A percentile compares a stretch with the other conserved stretches of the same genome.
phyloP scores from a whole-genome alignment of 2,329 filamentous ascomycete species.

The Hymenoscyphus salicellus region DNA sequence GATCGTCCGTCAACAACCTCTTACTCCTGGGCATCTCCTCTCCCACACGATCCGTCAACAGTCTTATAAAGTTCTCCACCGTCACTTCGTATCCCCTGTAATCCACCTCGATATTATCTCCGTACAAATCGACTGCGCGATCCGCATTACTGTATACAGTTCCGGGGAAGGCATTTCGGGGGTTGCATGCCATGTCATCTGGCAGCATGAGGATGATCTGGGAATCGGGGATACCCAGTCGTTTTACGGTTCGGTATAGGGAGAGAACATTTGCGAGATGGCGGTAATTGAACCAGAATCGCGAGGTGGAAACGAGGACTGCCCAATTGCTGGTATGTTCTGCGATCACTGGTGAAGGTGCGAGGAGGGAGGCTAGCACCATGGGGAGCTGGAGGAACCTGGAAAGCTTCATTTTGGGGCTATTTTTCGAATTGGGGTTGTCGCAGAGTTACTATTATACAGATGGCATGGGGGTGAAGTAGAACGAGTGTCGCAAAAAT shows the following conservation, averaged over 20 bases:
- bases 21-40: slow-evolving; percentile 95
- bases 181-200: slow-evolving; percentile 99
- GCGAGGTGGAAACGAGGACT: slow-evolving; percentile 94
- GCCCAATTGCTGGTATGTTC: slow-evolving; percentile 99
- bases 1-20: slow-evolving; percentile 86
- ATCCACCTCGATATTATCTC: slow-evolving; percentile 98
- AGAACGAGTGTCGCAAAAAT: background rate
- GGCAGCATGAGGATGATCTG: slow-evolving; percentile 99
- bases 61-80: slow-evolving; percentile 95
- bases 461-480: background rate
- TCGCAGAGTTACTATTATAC: background rate
- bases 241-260: slow-evolving; percentile 96
- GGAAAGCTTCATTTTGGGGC: slow-evolving; percentile 49
- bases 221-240: slow-evolving; percentile 93
- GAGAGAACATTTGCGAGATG: slow-evolving; percentile 97
- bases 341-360: slow-evolving; percentile 43
- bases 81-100: slow-evolving; percentile 98
- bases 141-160: slow-evolving; percentile 99
- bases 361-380: slow-evolving; percentile 48
- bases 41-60: slow-evolving; percentile 90
- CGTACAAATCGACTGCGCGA: slow-evolving; percentile 91
- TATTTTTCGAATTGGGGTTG: background rate
- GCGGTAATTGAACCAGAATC: slow-evolving; percentile 99
- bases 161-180: slow-evolving; percentile 93
- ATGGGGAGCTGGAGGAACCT: slow-evolving; percentile 41